Conservation (phyloP, 257 asterid genomes). For the Solanum bulbocastanum region DNA sequence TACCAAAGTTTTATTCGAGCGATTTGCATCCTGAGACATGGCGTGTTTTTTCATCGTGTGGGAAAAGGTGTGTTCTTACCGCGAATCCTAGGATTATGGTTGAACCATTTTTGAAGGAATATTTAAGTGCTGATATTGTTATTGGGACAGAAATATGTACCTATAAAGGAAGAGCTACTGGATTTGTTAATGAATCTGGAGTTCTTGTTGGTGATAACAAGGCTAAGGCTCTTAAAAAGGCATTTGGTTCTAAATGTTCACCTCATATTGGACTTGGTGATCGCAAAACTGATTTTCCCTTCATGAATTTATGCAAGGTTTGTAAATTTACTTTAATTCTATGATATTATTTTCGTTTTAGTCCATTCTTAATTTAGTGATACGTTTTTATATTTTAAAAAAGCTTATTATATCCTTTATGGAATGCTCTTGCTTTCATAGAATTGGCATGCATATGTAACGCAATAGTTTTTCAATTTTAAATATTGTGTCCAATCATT, state of each 20-base stretch:
- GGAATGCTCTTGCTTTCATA: neutral
- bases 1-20: conserved; percentile 50
- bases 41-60: conserved; percentile 63
- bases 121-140: conserved; percentile 55
- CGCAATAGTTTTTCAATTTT: neutral
- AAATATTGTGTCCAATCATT: neutral
- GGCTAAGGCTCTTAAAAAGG: conserved; percentile 28
- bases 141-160: conserved; percentile 56
- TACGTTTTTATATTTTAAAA: neutral
- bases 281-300: conserved; percentile 48
- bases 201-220: conserved; percentile 49
- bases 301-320: conserved; percentile 76
- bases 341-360: neutral
- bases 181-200: conserved; percentile 40
- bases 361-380: neutral
- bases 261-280: conserved; percentile 64
- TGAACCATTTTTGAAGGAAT: conserved; percentile 48
- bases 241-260: neutral
- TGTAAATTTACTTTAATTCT: neutral
- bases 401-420: neutral
- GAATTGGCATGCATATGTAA: neutral
- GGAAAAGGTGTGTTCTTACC: conserved; percentile 47
- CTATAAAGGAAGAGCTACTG: conserved; percentile 48
- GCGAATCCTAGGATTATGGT: conserved; percentile 76
- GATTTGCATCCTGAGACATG: conserved; percentile 68